Conservation (phyloP, 2,329 filamentous ascomycete genomes). For the Sporothrix humicola region DNA sequence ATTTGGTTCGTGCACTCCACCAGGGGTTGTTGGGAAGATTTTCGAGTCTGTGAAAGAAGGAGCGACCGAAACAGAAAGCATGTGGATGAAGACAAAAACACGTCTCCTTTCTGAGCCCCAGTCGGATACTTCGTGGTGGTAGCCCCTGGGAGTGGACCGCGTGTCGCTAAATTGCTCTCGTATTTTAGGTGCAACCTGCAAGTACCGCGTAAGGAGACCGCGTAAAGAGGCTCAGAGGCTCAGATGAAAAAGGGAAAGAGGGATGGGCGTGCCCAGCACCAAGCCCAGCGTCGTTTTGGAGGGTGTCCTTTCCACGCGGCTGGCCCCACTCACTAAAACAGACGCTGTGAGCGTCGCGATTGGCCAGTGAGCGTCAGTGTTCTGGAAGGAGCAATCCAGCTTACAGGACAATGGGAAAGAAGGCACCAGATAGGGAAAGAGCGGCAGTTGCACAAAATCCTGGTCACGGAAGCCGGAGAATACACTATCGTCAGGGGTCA, state of each 20-base stretch:
- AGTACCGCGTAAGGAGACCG: not conserved
- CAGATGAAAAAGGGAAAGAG: constrained; percentile 10
- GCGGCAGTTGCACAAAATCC: not conserved
- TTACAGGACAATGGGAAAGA: not conserved
- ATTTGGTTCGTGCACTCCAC: constrained; percentile 5
- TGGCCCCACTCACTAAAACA: constrained; percentile 31
- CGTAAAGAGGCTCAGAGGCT: not conserved
- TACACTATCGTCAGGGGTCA: not conserved
- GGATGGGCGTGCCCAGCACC: constrained; percentile 5
- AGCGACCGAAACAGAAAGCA: not conserved
- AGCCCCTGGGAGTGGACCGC: constrained; percentile 28
- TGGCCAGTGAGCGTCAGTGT: not conserved
- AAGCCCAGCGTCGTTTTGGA: not conserved
- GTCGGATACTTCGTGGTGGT: constrained; percentile 1
- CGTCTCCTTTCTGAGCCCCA: constrained; percentile 35
- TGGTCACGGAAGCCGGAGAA: constrained; percentile 18
- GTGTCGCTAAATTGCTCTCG: constrained; percentile 31
- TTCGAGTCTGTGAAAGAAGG: constrained; percentile 14
- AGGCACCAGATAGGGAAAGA: constrained; percentile 9
- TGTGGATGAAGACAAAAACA: constrained; percentile 34
- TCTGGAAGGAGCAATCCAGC: constrained; percentile 14
- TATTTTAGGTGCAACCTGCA: not conserved
- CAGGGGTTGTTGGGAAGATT: not conserved
- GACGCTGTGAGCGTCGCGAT: constrained; percentile 2
- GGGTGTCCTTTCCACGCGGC: constrained; percentile 23